Conservation (phyloP, 495 filamentous ascomycete species). For the Neurospora sp. region DNA sequence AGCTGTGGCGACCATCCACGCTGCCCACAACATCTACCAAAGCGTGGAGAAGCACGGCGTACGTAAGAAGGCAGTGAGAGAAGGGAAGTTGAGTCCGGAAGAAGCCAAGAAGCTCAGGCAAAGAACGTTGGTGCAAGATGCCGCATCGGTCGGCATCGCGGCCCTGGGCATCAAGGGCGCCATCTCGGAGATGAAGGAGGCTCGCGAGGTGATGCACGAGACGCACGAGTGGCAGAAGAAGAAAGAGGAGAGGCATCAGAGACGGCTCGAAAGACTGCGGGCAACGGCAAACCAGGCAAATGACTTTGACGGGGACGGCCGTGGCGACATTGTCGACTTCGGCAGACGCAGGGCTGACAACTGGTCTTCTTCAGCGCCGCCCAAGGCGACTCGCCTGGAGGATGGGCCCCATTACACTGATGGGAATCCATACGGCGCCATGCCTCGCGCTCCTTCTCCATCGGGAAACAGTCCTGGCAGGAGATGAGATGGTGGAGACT, state of each 20-base stretch:
- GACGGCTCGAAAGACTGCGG: conserved; percentile 28
- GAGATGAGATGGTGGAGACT: conserved; percentile 17
- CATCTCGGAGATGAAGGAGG: conserved; percentile 51
- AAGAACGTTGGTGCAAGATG: conserved; percentile 65
- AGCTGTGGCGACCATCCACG: conserved; percentile 81
- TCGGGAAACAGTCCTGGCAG: conserved; percentile 29
- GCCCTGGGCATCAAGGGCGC: conserved; percentile 80
- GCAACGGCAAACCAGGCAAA: not conserved
- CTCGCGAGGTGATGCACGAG: conserved; percentile 30
- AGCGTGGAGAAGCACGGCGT: conserved; percentile 65
- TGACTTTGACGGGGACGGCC: conserved; percentile 7
- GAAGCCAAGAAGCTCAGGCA: conserved; percentile 65
- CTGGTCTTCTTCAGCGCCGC: conserved; percentile 26
- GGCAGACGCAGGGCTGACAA: conserved; percentile 33
- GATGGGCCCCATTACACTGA: conserved; percentile 39
- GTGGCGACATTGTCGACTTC: conserved; percentile 13
- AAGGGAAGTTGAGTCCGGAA: conserved; percentile 63
- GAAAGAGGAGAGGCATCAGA: conserved; percentile 29
- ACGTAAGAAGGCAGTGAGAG: conserved; percentile 56
- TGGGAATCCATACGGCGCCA: conserved; percentile 40
- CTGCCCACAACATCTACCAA: conserved; percentile 67
- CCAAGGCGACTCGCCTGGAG: conserved; percentile 22
- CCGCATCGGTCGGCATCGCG: conserved; percentile 71
- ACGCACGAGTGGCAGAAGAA: conserved; percentile 33
- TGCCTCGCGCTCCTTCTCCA: conserved; percentile 24